These are phyloP conservation scores for Cadophora sp. DNA, from an alignment of 2,329 filamentous ascomycete genomes.

Conservation along the genomic window DNA sequence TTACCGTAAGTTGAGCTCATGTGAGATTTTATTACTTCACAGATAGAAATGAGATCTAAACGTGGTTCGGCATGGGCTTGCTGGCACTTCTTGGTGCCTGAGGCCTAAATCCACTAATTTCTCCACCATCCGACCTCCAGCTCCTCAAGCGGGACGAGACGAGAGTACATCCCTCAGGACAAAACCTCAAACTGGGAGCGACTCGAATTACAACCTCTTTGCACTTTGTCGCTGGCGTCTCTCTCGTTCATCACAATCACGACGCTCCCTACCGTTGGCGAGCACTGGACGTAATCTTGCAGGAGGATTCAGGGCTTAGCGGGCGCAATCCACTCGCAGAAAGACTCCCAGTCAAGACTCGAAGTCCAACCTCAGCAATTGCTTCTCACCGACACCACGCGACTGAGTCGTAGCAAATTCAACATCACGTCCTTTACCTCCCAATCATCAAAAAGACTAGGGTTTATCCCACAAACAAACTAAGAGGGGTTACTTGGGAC, in stretches of 20 bases:
- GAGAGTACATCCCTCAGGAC: neutral
- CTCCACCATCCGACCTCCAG: too few species aligned
- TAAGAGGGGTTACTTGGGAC: slow-evolving; percentile 25
- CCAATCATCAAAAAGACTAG: slow-evolving; percentile 23
- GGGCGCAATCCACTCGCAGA: slow-evolving; percentile 22
- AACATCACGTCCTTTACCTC: slow-evolving; percentile 14
- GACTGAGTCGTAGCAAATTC: slow-evolving; percentile 22
- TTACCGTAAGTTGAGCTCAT: too few species aligned
- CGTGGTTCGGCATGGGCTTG: too few species aligned
- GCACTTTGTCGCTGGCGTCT: slow-evolving; percentile 18
- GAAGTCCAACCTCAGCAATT: slow-evolving; percentile 21
- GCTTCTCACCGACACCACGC: slow-evolving; percentile 31
- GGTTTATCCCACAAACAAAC: slow-evolving; percentile 31
- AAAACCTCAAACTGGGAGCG: neutral
- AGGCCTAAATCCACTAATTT: neutral
- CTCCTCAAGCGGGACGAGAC: neutral
- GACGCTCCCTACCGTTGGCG: slow-evolving; percentile 3
- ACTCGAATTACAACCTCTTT: slow-evolving; percentile 13
- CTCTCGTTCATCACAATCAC: slow-evolving; percentile 1
- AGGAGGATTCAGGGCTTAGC: slow-evolving; percentile 9
- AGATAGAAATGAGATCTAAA: too few species aligned
- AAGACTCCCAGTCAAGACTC: slow-evolving; percentile 15
- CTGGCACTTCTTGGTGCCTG: neutral
- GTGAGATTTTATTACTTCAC: too few species aligned
- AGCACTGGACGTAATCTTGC: neutral